Base-by-base conservation (phyloP, 306 rosid genomes). In the Gleditsia sinensis region DNA sequence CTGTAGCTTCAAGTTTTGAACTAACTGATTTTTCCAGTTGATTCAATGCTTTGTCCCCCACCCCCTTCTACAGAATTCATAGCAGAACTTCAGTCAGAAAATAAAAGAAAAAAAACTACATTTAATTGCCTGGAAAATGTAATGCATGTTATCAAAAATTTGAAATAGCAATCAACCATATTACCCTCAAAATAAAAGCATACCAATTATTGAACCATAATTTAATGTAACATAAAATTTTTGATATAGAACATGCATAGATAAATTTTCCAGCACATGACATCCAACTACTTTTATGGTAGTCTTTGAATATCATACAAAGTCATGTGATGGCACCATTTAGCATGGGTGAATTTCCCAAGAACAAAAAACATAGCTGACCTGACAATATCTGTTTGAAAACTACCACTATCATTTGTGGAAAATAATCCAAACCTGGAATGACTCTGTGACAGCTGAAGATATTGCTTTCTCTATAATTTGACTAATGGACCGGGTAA, bases 1-100 rank as follows among this genome's bases (percentile, higher is more conserved):
- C 76, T 0, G 88, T 76, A 70, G 86, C 86, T 76, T 89, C 94
- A 33, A 89, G 88, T 79, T 89, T 89, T 63, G 88, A 78, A 83
- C 69, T 74, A 46, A 89, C 84, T 19, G 88, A 78, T 39, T 84
- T 89, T 73, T 89, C 94, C 61, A 89, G 82, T 77, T 89, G 94
- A 80, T 64, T 83, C 73, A 89, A 34, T 27, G 86, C 88, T 78
- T 80, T 86, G 32, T 89, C 94, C 66, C 94, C 91, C 43, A 89
- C 84, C 75, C 94, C 94, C 86, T 86, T 89, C 94, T 89, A 84
- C 83, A 80, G 20, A 62, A 63, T 69, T 74, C 39, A 67, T 71
- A 63, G 28, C 50, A 83, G 21, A 74, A 55, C 66, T 27, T 63
- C 43, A 65, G 71, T 77, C 69, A 28, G 2, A 4, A 62, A 51